Percentiles rank a stretch among this genome's conserved stretches.
phyloP scores from a whole-genome alignment of 345 rosid species.

The Pugionium cornutum region DNA sequence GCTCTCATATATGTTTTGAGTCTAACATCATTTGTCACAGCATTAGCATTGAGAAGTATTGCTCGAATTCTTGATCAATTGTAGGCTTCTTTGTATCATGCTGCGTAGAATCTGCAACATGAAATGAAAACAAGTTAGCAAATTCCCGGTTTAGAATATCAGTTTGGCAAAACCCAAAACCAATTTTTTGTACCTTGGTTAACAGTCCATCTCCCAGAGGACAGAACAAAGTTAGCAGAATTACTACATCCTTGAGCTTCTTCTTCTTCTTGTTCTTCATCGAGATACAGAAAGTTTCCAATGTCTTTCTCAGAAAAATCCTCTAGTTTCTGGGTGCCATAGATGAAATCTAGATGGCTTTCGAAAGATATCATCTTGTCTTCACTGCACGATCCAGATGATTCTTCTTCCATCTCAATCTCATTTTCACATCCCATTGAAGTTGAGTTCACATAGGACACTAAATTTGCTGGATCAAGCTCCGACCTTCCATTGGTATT shows the following conservation, averaged over 20 bases:
- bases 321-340: slow-evolving; percentile 42
- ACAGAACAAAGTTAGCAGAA: slow-evolving; percentile 48
- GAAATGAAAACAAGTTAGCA: not conserved
- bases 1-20: slow-evolving; percentile 20
- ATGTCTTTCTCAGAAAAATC: slow-evolving; percentile 50
- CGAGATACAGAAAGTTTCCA: slow-evolving; percentile 42
- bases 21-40: slow-evolving; percentile 44
- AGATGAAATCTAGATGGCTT: slow-evolving; percentile 33
- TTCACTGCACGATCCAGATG: slow-evolving; percentile 36
- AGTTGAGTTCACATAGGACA: slow-evolving; percentile 21
- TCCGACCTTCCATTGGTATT: slow-evolving; percentile 18
- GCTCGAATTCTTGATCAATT: slow-evolving; percentile 92
- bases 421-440: slow-evolving; percentile 36
- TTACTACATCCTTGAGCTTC: slow-evolving; percentile 39
- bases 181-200: slow-evolving; percentile 54
- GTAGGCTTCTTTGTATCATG: slow-evolving; percentile 57
- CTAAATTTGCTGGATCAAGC: slow-evolving; percentile 23
- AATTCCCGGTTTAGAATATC: slow-evolving; percentile 1
- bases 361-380: slow-evolving; percentile 28
- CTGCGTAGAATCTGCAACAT: slow-evolving; percentile 53
- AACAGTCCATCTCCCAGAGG: slow-evolving; percentile 71
- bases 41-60: slow-evolving; percentile 81
- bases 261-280: slow-evolving; percentile 27
- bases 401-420: slow-evolving; percentile 38
- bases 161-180: slow-evolving; percentile 1